Conservation (phyloP, 2,329 filamentous ascomycete species). For the Beauveria pseudobassiana region DNA sequence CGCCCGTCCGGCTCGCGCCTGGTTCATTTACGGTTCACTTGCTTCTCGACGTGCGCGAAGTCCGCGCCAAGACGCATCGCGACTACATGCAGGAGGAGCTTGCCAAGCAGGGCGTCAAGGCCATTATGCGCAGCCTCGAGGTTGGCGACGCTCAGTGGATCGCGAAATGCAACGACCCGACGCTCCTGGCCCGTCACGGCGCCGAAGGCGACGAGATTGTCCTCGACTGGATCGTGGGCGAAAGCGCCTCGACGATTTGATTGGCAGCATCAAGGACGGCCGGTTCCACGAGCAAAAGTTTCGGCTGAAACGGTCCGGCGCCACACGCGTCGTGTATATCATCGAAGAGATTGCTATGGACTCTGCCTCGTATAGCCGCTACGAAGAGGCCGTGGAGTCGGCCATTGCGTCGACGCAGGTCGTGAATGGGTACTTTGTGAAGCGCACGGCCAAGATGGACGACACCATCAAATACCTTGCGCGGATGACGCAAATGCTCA, state of each 20-base stretch:
- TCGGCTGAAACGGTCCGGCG: slow-evolving; percentile 61
- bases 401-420: slow-evolving; percentile 73
- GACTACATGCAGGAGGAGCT: slow-evolving; percentile 72
- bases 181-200: slow-evolving; percentile 47
- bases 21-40: slow-evolving; percentile 65
- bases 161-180: slow-evolving; percentile 59
- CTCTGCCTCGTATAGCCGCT: slow-evolving; percentile 42
- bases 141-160: slow-evolving; percentile 75
- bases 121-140: slow-evolving; percentile 61
- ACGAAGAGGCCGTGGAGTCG: slow-evolving; percentile 61
- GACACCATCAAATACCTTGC: slow-evolving; percentile 71
- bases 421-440: slow-evolving; percentile 72
- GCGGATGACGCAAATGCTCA: slow-evolving; percentile 62
- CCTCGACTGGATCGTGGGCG: slow-evolving; percentile 72
- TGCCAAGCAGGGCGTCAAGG: slow-evolving; percentile 54
- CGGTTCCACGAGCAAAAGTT: slow-evolving; percentile 83
- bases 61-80: slow-evolving; percentile 63
- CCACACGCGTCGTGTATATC: slow-evolving; percentile 72
- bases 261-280: slow-evolving; percentile 75
- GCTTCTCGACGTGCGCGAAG: slow-evolving; percentile 67
- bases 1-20: slow-evolving; percentile 54
- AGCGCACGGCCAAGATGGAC: slow-evolving; percentile 66
- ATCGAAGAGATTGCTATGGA: slow-evolving; percentile 66
- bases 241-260: slow-evolving; percentile 71
- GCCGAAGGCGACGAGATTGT: slow-evolving; percentile 62